Conservation (phyloP, 176 grass and related monocot species). For the Canna indica region DNA sequence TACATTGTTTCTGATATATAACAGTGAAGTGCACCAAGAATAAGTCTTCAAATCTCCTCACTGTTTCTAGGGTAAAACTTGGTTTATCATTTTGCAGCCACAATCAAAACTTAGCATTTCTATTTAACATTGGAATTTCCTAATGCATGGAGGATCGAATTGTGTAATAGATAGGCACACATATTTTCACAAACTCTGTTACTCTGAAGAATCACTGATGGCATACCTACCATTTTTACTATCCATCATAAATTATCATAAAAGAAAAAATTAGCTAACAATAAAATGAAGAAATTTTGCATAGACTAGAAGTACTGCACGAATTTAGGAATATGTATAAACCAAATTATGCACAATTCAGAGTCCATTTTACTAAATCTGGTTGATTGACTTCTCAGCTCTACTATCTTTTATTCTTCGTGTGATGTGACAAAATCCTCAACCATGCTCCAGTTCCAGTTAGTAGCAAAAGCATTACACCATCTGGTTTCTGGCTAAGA, state of each 20-base stretch:
- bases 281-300: background rate
- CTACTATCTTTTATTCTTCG: background rate
- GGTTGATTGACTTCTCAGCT: background rate
- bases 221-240: no score
- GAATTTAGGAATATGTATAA: background rate
- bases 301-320: background rate
- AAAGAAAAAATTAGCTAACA: background rate
- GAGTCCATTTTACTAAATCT: background rate
- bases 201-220: no score
- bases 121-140: background rate
- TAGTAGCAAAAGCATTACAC: background rate
- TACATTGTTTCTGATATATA: background rate
- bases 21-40: background rate
- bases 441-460: background rate
- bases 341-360: background rate
- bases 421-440: background rate
- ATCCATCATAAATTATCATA: background rate
- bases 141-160: background rate
- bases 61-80: background rate
- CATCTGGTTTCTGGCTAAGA: background rate
- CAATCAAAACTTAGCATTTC: background rate
- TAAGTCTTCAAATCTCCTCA: background rate
- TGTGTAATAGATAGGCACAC: no score
- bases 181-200: no score
- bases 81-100: background rate